Evolutionary conservation across 2,329 filamentous ascomycete genomes (phyloP).

Genomic region (Septoria linicola): DNA sequence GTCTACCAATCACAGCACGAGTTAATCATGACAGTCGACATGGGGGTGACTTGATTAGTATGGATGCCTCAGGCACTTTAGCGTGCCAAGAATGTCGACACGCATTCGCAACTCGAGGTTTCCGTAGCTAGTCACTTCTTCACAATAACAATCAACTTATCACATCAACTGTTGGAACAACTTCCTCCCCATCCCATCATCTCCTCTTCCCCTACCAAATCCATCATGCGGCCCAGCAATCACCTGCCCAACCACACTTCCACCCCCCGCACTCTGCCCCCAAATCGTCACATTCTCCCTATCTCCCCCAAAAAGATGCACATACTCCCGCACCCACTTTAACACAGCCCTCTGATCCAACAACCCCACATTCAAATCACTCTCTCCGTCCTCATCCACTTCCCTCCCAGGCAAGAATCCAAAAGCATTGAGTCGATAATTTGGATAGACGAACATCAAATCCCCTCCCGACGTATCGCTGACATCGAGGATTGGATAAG

Average conservation of each 20-base stretch:
- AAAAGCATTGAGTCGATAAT: conserved; percentile 51
- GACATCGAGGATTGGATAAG: conserved; percentile 59
- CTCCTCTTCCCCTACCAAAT: no score
- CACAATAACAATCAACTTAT: no score
- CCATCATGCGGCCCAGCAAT: conserved; percentile 57
- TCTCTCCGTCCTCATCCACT: conserved; percentile 40
- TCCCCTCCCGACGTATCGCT: conserved; percentile 49
- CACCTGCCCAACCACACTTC: conserved; percentile 52
- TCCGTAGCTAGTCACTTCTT: no score
- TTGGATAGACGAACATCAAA: conserved; percentile 52
- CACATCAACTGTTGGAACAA: conserved; percentile 55
- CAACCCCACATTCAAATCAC: conserved; percentile 43
- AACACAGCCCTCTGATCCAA: conserved; percentile 53
- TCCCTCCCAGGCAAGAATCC: conserved; percentile 45
- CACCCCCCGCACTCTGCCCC: conserved; percentile 37
- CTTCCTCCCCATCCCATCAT: conserved; percentile 39
- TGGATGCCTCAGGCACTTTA: no score
- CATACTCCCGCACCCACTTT: conserved; percentile 53
- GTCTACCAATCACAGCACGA: no score
- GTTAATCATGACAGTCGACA: no score
- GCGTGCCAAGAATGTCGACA: no score
- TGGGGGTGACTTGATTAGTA: no score
- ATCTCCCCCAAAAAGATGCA: conserved; percentile 41
- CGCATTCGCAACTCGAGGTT: no score
- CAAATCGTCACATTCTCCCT: conserved; percentile 28